Conservation (phyloP, 768 basidiomycete species). For the Galerina marginata region DNA sequence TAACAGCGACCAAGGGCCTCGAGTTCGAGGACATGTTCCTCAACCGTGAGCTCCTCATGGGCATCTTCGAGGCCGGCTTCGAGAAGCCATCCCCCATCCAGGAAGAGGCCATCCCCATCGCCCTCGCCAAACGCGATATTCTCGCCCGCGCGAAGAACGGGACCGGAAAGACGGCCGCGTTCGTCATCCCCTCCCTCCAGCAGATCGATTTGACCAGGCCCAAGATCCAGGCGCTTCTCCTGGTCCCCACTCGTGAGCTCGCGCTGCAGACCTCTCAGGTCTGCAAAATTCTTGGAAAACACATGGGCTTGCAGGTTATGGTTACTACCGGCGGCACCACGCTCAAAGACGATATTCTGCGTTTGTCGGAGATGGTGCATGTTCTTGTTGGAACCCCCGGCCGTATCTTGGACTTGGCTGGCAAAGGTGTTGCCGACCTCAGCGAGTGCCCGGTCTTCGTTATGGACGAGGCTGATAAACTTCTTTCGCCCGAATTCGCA, state of each 20-base stretch:
- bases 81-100: conserved; percentile 98
- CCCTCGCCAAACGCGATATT: conserved; percentile 91
- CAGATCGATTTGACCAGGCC: conserved; percentile 82
- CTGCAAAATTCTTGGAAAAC: conserved; percentile 95
- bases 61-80: conserved; percentile 98
- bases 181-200: conserved; percentile 96
- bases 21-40: conserved; percentile 97
- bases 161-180: conserved; percentile 98
- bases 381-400: conserved; percentile 98
- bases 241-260: conserved; percentile 98
- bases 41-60: conserved; percentile 96
- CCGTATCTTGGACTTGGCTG: conserved; percentile 91
- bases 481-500: conserved; percentile 95
- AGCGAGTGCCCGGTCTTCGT: conserved; percentile 95
- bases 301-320: conserved; percentile 96
- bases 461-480: conserved; percentile 99
- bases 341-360: conserved; percentile 96
- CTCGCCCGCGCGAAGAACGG: conserved; percentile 96
- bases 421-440: conserved; percentile 92
- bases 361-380: conserved; percentile 88
- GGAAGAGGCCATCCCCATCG: conserved; percentile 97
- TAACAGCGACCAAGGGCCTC: conserved; percentile 88
- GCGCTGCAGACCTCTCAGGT: conserved; percentile 99
- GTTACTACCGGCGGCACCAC: conserved; percentile 99
- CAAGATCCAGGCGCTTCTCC: conserved; percentile 95